phyloP scores from a whole-genome alignment of 306 rosid genomes.

The Rubus idaeus region DNA sequence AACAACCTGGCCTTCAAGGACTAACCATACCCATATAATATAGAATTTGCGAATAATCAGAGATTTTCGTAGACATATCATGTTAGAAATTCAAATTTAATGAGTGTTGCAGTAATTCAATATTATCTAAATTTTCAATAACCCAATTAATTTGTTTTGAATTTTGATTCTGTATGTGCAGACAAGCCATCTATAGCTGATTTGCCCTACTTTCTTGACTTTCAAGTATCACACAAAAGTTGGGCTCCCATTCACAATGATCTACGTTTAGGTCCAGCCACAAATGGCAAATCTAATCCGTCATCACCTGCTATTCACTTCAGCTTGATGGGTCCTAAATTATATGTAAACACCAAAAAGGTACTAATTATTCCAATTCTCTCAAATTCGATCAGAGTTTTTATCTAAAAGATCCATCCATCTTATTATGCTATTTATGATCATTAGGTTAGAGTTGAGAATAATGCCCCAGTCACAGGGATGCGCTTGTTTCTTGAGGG shows the following conservation, averaged over 20 bases:
- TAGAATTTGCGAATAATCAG: background rate
- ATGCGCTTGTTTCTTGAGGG: slow-evolving; percentile 92
- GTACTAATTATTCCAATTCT: slow-evolving; percentile 31
- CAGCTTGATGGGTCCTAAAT: slow-evolving; percentile 83
- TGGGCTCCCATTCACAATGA: slow-evolving; percentile 94
- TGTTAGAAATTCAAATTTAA: too few species aligned
- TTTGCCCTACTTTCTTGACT: slow-evolving; percentile 80
- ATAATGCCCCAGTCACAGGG: slow-evolving; percentile 71
- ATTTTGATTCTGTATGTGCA: slow-evolving; percentile 26
- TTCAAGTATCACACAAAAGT: slow-evolving; percentile 59
- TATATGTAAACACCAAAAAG: slow-evolving; percentile 58
- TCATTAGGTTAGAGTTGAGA: slow-evolving; percentile 61
- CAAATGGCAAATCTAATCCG: slow-evolving; percentile 45
- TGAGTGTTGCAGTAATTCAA: too few species aligned
- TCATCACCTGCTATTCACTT: slow-evolving; percentile 54
- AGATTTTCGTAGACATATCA: too few species aligned
- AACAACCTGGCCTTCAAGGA: background rate
- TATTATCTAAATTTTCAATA: background rate
- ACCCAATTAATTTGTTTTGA: background rate
- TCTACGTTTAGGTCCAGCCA: slow-evolving; percentile 59
- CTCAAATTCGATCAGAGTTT: background rate
- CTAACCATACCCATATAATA: background rate
- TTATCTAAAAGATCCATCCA: background rate
- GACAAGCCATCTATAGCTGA: slow-evolving; percentile 87
- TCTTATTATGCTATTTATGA: background rate